phyloP scores from a whole-genome alignment of 306 rosid species.

The Trifolium repens region DNA sequence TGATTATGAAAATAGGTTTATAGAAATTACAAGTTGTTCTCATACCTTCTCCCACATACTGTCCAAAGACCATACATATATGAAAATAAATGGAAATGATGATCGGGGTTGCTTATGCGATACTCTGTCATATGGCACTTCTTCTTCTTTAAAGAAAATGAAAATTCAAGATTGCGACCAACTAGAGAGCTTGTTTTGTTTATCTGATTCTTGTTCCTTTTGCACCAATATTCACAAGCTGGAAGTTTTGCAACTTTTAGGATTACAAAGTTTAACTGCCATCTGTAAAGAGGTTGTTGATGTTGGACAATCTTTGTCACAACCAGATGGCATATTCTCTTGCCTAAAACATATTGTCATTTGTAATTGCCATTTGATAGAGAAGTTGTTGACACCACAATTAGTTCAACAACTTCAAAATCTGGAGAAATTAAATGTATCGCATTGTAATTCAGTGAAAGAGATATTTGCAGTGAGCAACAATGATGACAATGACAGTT shows the following conservation, averaged over 20 bases:
- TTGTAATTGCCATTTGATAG: neutral
- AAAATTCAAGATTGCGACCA: fast-evolving
- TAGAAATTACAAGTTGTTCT: neutral
- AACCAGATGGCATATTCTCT: neutral
- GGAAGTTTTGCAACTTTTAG: neutral
- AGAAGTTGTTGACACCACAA: conserved; percentile 6
- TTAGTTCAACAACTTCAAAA: conserved; percentile 19
- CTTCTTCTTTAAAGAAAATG: neutral
- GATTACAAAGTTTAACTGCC: neutral
- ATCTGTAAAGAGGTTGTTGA: neutral
- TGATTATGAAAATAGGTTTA: neutral
- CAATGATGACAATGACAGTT: neutral
- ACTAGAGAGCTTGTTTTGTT: conserved; percentile 24
- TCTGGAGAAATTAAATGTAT: fast-evolving
- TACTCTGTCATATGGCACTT: neutral
- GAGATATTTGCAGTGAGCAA: neutral
- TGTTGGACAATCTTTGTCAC: neutral
- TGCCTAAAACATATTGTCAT: conserved; percentile 1
- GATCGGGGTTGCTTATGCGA: conserved; percentile 25
- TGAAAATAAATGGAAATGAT: fast-evolving
- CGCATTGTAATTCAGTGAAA: neutral
- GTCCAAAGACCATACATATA: neutral
- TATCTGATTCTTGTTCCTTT: neutral
- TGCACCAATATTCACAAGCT: neutral
- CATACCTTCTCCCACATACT: neutral